Evolutionary conservation across 2,329 filamentous ascomycete genomes (phyloP), one percentile per base, ranked within the genome.

Genomic region (Parafenestella ontariensis): DNA sequence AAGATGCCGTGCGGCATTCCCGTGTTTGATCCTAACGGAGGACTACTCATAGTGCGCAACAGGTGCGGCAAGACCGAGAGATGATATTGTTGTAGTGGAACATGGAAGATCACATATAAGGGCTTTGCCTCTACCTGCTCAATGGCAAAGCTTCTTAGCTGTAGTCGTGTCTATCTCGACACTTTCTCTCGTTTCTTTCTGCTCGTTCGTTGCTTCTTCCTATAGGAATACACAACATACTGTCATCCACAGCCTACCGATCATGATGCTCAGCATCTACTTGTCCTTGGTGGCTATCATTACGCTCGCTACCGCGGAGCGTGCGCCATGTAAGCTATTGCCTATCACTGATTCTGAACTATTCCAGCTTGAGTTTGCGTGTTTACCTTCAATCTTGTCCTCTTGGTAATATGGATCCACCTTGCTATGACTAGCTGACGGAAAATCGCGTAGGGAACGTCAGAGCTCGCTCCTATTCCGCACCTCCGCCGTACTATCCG

Each of bases 251-350:
- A 36, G 34, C 20, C 39, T 15, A 24, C n/a, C 29, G 9, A 45
- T 31, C 21, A 71, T 70, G 69, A 67, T 63, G 56, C 34, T 69
- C 40, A 51, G n/a, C 26, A 51, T 23, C 29, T 63, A 40, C 39
- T 31, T 67, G 11, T 36, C 54, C 11, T 11, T 69, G 23, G 59
- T 40, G 31, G 47, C 56, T 34, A 45, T 46, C 17, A 37, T 61
- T 7, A 43, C 56, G 31, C 44, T 59, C n/a, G 51, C 33, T 40
- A 31, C 52, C 23, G 62, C 67, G 18, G 64, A 64, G 24, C 56
- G 46, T 26, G 18, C 42, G 13, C 53, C 52, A 37, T 43, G 69
- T 70, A 59, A 51, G 65, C 56, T 11, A 34, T 26, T 13, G 3
- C n/a, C 18, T 21, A 17, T 26, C 18, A 3, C 18, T 26, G 5